Evolutionary conservation across 768 basidiomycete species (phyloP).

Genomic region (Astraeus odoratus): DNA sequence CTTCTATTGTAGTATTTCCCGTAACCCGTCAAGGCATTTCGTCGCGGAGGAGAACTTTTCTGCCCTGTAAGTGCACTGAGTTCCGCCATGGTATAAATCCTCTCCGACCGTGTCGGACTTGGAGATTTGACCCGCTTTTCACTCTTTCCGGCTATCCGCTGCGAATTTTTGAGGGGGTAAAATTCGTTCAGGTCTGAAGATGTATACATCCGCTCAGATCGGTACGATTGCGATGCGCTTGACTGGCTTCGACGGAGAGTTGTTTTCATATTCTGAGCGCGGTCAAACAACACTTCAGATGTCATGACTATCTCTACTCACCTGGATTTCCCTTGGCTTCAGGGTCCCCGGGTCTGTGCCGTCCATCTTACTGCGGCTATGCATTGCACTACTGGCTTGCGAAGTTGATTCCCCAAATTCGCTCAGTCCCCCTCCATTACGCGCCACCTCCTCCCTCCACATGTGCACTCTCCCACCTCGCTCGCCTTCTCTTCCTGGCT

Average conservation of each 20-base stretch:
- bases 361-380: constrained; percentile 8
- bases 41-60: constrained; percentile 18
- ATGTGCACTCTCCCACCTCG: constrained; percentile 36
- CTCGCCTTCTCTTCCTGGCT: constrained; percentile 13
- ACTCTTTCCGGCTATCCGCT: constrained; percentile 10
- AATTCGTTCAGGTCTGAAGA: constrained; percentile 15
- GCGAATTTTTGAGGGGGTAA: constrained; percentile 15
- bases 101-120: constrained; percentile 26
- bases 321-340: constrained; percentile 18
- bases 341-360: constrained; percentile 8
- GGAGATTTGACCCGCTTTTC: constrained; percentile 16
- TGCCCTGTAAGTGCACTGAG: constrained; percentile 26
- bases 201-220: constrained; percentile 19
- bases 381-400: constrained; percentile 11
- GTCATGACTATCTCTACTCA: constrained; percentile 7
- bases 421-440: constrained; percentile 21
- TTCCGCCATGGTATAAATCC: constrained; percentile 29
- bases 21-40: constrained; percentile 7
- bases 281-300: neutral
- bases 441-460: constrained; percentile 50
- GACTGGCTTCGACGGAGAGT: constrained; percentile 18
- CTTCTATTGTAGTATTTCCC: constrained; percentile 11
- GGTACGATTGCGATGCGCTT: constrained; percentile 14
- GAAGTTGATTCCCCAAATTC: constrained; percentile 17
- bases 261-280: constrained; percentile 4